Base-by-base conservation (phyloP, 257 asterid genomes). In the Nicotiana knightiana region DNA sequence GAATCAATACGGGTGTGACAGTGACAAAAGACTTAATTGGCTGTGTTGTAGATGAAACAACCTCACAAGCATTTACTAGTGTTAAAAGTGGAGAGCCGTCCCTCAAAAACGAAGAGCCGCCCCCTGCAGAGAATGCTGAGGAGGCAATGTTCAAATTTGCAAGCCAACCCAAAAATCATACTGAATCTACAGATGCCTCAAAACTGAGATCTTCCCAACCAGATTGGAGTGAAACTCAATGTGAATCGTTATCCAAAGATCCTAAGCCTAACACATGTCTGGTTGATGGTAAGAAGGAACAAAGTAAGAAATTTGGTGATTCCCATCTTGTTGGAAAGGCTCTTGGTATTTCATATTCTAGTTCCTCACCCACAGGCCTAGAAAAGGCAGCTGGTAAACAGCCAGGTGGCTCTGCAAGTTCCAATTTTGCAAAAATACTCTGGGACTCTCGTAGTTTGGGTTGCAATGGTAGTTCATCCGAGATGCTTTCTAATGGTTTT, bases 1-100 rank as follows among this genome's bases (percentile, higher is more conserved):
- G 55, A 82, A 80, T 81, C 61, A 81, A 88, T 70, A 28, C 81
- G 17, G 70, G 55, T 81, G 84, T 83, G 43, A 37, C 79, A n/a
- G 86, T 16, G 18, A 18, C 62, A 58, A 21, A 18, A 21, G 32
- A 8, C 66, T n/a, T 24, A 61, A 3, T 24, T 21, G 66, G 66
- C 10, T 2, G 1, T 57, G 8, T 17, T 4, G 3, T 17, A 16
- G 24, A 18, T 57, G 63, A 57, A 57, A 17, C 63, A 57, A 17
- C 63, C 63, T 57, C 63, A 18, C 26, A 53, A 26, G 39, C 81
- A 55, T 80, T 82, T 55, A 48, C 80, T 32, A 66, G 79, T 83
- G 81, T 26, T 63, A 65, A 81, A 24, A 73, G 62, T 75, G 82
- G 37, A 48, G 43, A 77, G 55, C 79, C 77, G 21, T 17, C 67